Evolutionary conservation across 805 yeast species (phyloP).

Genomic region (Candida tammaniensis): DNA sequence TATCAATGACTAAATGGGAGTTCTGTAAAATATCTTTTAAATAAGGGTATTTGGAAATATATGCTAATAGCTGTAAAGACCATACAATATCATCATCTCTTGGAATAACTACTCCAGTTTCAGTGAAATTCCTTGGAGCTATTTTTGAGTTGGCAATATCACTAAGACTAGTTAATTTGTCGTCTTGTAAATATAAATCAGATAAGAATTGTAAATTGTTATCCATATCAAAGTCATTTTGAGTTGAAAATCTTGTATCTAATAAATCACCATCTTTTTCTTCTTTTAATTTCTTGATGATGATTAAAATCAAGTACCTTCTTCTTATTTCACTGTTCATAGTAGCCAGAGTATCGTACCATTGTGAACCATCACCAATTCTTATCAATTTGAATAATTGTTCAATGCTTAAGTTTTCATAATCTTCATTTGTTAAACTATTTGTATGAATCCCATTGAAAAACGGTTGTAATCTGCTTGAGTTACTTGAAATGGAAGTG

Average conservation of each 20-base stretch:
- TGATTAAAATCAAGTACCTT: constrained; percentile 32
- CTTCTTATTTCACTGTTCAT: constrained; percentile 33
- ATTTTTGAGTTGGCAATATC: constrained; percentile 25
- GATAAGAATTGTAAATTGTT: constrained; percentile 38
- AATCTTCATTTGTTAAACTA: constrained; percentile 37
- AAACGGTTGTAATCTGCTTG: constrained; percentile 11
- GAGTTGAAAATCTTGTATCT: constrained; percentile 28
- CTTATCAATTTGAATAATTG: constrained; percentile 38
- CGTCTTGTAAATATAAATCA: constrained; percentile 39
- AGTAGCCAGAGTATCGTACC: no score
- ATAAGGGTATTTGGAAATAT: constrained; percentile 85
- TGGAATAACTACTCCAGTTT: constrained; percentile 77
- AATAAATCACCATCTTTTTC: constrained; percentile 34
- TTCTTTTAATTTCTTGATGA: constrained; percentile 35
- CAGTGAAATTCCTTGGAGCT: constrained; percentile 39
- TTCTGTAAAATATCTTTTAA: constrained; percentile 71
- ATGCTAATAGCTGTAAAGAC: constrained; percentile 89
- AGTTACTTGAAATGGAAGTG: constrained; percentile 2
- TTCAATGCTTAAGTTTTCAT: constrained; percentile 33
- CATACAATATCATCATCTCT: constrained; percentile 91
- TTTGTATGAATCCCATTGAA: constrained; percentile 20
- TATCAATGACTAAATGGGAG: constrained; percentile 69
- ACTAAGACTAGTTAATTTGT: constrained; percentile 14
- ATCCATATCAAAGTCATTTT: constrained; percentile 41
- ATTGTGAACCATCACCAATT: constrained; percentile 18